Conservation (phyloP, 805 yeast genomes). For the Wickerhamiella qilinensis region DNA sequence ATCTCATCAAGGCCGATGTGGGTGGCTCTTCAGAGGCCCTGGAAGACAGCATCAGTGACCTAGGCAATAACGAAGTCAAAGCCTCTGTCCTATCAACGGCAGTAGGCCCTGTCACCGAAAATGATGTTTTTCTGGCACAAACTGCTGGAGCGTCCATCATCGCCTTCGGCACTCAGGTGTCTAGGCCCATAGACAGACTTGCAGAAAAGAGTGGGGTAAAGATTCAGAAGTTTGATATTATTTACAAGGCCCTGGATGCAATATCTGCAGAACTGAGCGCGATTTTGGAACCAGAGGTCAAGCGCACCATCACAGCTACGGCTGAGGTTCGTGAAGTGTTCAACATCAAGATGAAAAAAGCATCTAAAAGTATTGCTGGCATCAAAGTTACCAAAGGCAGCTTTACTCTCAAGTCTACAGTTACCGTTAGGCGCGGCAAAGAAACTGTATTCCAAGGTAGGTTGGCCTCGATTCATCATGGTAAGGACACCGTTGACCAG, state of each 20-base stretch:
- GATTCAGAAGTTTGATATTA: conserved; percentile 55
- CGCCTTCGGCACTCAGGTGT: conserved; percentile 59
- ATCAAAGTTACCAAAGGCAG: conserved; percentile 61
- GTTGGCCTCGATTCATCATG: conserved; percentile 60
- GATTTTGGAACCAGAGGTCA: conserved; percentile 47
- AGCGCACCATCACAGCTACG: conserved; percentile 48
- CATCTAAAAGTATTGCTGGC: conserved; percentile 59
- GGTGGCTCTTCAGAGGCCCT: conserved; percentile 93
- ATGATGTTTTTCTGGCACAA: conserved; percentile 51
- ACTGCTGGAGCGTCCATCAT: conserved; percentile 58
- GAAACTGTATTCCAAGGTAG: conserved; percentile 39
- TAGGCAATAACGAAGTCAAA: conserved; percentile 79
- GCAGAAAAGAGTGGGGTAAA: conserved; percentile 44
- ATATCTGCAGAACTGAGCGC: conserved; percentile 50
- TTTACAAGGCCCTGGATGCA: conserved; percentile 75
- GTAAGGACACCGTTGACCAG: conserved; percentile 61
- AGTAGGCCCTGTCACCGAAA: conserved; percentile 62
- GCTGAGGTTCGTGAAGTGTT: conserved; percentile 59
- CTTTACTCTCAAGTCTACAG: conserved; percentile 39
- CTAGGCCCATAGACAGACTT: conserved; percentile 41
- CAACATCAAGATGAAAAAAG: conserved; percentile 40
- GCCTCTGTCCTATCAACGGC: conserved; percentile 54
- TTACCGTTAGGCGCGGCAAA: conserved; percentile 40
- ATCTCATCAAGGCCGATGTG: conserved; percentile 79
- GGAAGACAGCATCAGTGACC: conserved; percentile 53